These are phyloP conservation scores for Pogostemon cablin DNA, from an alignment of 257 asterid genomes.

Conservation along the genomic window DNA sequence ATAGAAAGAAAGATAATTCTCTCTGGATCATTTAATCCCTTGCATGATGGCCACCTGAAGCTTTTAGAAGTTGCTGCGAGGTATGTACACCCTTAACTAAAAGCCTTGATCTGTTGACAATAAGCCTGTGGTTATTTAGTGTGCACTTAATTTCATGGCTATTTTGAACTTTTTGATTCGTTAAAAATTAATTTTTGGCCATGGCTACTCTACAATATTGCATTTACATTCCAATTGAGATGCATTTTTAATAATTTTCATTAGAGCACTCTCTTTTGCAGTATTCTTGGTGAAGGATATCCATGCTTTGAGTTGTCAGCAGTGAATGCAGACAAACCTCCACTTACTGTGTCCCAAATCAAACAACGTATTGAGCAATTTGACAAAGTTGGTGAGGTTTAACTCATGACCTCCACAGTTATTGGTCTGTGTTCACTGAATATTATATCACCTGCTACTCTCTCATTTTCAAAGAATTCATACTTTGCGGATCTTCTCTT, in stretches of 20 bases:
- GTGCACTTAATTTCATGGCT: conserved; percentile 12
- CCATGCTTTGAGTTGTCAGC: conserved; percentile 97
- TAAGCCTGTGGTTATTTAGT: conserved; percentile 9
- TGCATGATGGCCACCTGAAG: conserved; percentile 92
- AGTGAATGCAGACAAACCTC: conserved; percentile 96
- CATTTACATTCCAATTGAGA: conserved; percentile 16
- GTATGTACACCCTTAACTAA: conserved; percentile 43
- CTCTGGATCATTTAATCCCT: conserved; percentile 91
- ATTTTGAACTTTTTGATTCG: too few relatives aligned
- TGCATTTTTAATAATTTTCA: conserved; percentile 19
- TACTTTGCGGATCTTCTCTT: background rate
- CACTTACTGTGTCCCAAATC: conserved; percentile 70
- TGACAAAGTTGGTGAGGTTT: conserved; percentile 76
- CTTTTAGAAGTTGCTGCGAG: conserved; percentile 88
- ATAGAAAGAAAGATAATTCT: conserved; percentile 78
- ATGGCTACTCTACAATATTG: conserved; percentile 20
- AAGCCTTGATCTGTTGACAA: conserved; percentile 16
- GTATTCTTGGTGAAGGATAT: conserved; percentile 87
- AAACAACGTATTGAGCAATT: conserved; percentile 80
- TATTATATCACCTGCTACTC: background rate
- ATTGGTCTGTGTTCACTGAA: background rate
- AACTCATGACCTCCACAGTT: conserved; percentile 8
- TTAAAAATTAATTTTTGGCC: too few relatives aligned
- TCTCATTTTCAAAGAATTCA: background rate
- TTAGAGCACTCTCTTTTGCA: conserved; percentile 46